phyloP scores from a whole-genome alignment of 495 filamentous ascomycete species.

The Lepidopterella palustris region DNA sequence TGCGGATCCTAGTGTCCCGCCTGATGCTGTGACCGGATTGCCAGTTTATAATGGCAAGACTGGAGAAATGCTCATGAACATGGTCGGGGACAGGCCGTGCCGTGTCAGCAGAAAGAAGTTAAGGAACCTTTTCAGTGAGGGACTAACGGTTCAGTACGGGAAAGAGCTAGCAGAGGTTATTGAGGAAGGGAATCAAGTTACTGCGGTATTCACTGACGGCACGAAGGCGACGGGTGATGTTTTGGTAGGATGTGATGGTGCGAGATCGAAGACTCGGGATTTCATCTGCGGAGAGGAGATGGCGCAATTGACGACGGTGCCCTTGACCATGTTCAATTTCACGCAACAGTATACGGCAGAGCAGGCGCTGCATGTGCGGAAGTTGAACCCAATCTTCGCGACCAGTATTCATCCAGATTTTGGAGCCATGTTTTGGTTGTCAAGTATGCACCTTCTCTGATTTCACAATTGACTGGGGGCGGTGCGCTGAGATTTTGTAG shows the following conservation, averaged over 20 bases:
- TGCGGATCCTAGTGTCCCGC: neutral
- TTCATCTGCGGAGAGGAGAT: neutral
- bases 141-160: slow-evolving; percentile 8
- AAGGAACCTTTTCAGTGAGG: slow-evolving; percentile 7
- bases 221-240: slow-evolving; percentile 13
- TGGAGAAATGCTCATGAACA: slow-evolving; percentile 13
- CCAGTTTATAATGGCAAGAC: slow-evolving; percentile 21
- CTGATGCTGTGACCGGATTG: slow-evolving; percentile 1
- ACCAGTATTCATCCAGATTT: slow-evolving; percentile 5
- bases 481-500: neutral
- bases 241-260: slow-evolving; percentile 27
- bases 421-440: slow-evolving; percentile 7
- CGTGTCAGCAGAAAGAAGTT: slow-evolving; percentile 16
- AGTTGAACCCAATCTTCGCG: slow-evolving; percentile 4
- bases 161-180: slow-evolving; percentile 2
- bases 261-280: neutral
- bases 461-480: neutral
- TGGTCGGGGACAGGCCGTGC: slow-evolving; percentile 2
- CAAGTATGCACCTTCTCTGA: neutral
- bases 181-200: slow-evolving; percentile 18
- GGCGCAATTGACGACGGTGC: slow-evolving; percentile 6
- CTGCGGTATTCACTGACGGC: slow-evolving; percentile 25
- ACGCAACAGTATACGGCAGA: neutral
- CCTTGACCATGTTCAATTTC: neutral
- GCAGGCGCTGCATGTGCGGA: slow-evolving; percentile 1